Conservation (phyloP, 352 stramenopile species). For the Blastocystis sp. region DNA sequence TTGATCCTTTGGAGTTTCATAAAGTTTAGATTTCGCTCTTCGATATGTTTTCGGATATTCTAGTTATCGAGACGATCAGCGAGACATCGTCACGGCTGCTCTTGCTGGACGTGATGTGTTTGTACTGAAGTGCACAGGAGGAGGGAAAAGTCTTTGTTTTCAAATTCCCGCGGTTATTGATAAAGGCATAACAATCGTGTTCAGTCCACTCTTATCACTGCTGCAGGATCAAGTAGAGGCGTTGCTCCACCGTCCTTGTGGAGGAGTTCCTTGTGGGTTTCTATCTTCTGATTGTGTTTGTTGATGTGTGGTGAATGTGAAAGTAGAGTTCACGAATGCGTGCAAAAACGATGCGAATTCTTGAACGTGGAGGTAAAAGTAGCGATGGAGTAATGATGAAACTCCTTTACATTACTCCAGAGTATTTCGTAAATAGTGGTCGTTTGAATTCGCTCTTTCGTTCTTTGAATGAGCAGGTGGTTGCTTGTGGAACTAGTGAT, state of each 20-base stretch:
- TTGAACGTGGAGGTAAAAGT: neutral
- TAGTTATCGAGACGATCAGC: conserved; percentile 88
- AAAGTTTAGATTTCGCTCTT: conserved; percentile 42
- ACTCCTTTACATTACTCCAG: conserved; percentile 63
- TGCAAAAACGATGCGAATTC: neutral
- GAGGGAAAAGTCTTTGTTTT: conserved; percentile 97
- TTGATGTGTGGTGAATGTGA: neutral
- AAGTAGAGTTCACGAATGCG: neutral
- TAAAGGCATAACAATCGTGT: conserved; percentile 90
- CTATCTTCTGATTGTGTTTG: conserved; percentile 70
- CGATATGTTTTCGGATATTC: conserved; percentile 87
- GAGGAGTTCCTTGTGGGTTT: conserved; percentile 83
- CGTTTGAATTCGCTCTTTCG: neutral
- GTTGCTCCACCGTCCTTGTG: conserved; percentile 24
- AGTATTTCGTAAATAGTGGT: conserved; percentile 10
- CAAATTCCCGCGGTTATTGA: conserved; percentile 82
- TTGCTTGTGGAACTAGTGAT: neutral
- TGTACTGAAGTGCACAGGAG: conserved; percentile 96
- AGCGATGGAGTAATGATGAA: neutral
- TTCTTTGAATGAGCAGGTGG: conserved; percentile 58
- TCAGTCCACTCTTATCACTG: conserved; percentile 94
- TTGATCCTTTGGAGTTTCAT: neutral
- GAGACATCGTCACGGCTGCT: conserved; percentile 85
- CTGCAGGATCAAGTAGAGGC: conserved; percentile 96
- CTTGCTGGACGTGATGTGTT: conserved; percentile 91